Evolutionary conservation across 257 asterid species (phyloP), one percentile per base, ranked within the genome.

Genomic region (Jasminum sambac): DNA sequence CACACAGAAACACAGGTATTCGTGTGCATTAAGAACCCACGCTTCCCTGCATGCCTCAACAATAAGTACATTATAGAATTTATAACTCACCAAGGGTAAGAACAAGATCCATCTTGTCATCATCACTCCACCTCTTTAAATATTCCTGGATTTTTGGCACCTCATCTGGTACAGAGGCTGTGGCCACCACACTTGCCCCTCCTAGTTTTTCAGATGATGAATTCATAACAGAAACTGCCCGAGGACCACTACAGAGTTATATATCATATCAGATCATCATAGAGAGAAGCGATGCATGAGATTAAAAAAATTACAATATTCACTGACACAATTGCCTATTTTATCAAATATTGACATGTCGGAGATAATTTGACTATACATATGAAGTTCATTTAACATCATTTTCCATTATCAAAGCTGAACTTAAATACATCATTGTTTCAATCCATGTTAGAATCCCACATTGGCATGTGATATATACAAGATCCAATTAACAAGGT

Each of bases 61-160:
- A 57, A 43, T 79, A 50, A 77, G 39, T 37, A 19, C 25, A 16
- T 38, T n/a, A 11, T 17, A 40, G 16, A 42, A 19, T 42, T 59
- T 25, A 36, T 41, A 59, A 62, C 87, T 74, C 75, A 91, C 99
- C 99, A 41, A 89, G 96, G 55, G 99, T 95, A 72, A 95, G 96
- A 79, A 95, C 84, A 81, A 95, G 96, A 76, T 95, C 99, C 80
- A 95, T 83, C 74, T 88, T 77, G 78, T 91, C 99, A 37, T 84
- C 73, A 74, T 95, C 99, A 75, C 98, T 83, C 99, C 97, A 94
- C 72, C 78, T 86, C 87, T 72, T 85, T 68, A 94, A 74, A 52
- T 82, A 48, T 72, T 83, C 90, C 83, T 80, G 89, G 74, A 94
- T 94, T 78, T 83, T 83, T 23, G 80, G 84, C 72, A 86, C 85